These are phyloP conservation scores for Lenzites betulinus DNA, from an alignment of 768 basidiomycete species.

Conservation along the genomic window DNA sequence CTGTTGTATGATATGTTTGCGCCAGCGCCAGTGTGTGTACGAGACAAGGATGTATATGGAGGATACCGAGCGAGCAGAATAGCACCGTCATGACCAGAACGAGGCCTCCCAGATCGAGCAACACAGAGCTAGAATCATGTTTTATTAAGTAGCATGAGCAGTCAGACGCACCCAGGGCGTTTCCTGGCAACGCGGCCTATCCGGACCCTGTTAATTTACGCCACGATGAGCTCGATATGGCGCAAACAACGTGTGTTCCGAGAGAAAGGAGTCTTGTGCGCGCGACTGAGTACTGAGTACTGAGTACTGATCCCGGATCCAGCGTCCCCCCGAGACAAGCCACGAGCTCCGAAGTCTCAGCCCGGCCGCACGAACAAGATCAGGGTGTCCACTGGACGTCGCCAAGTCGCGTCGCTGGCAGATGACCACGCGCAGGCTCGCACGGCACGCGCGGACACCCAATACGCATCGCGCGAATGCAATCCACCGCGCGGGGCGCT, in stretches of 20 bases:
- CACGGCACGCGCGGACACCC: background rate
- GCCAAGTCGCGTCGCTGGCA: constrained; percentile 2
- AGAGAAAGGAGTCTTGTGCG: background rate
- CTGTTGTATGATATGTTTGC: too few species aligned
- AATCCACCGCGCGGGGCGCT: background rate
- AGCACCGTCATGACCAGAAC: background rate
- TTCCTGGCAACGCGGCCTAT: too few species aligned
- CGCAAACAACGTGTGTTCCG: background rate
- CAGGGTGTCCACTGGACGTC: background rate
- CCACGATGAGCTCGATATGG: too few species aligned
- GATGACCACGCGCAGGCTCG: constrained; percentile 3
- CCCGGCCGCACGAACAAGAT: background rate
- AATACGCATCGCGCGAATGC: constrained; percentile 8
- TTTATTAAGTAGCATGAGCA: too few species aligned
- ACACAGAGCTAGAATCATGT: background rate
- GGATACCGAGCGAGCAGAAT: constrained; percentile 2
- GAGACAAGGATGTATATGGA: background rate
- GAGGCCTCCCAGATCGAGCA: background rate
- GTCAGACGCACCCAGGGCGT: too few species aligned
- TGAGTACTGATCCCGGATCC: background rate
- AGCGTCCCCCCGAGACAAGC: background rate
- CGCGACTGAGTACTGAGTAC: background rate
- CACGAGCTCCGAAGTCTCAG: background rate
- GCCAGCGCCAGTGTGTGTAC: background rate
- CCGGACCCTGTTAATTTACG: too few species aligned